phyloP scores from a whole-genome alignment of 306 rosid genomes.

The Acmispon strigosus region DNA sequence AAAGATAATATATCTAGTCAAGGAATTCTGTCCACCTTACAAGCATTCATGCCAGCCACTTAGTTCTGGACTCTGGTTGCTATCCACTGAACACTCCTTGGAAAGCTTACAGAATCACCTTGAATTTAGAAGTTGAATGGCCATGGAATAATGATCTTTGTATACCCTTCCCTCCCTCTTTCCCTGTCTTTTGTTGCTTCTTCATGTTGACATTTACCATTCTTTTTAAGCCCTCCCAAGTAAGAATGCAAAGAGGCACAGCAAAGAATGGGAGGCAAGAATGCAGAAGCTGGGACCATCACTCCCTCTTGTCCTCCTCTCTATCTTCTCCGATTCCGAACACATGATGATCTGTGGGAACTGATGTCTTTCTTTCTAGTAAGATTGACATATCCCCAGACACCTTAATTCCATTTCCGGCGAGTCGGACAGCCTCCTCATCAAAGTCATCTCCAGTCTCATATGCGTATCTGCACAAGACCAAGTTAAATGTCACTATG shows the following conservation, averaged over 20 bases:
- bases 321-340: constrained; percentile 48
- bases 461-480: constrained; percentile 47
- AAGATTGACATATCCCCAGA: constrained; percentile 43
- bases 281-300: not conserved
- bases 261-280: constrained; percentile 6
- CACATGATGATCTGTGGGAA: constrained; percentile 38
- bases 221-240: constrained; percentile 14
- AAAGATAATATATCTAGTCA: not conserved
- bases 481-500: not conserved
- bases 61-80: not conserved
- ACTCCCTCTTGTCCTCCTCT: constrained; percentile 65
- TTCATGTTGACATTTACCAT: not conserved
- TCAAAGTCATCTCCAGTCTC: constrained; percentile 60
- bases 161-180: not conserved
- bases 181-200: constrained; percentile 19
- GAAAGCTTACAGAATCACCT: constrained; percentile 11
- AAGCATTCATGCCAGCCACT: not conserved
- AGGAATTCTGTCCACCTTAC: not conserved
- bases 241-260: not conserved
- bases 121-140: constrained; percentile 16
- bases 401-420: constrained; percentile 47
- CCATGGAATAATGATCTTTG: constrained; percentile 1
- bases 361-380: constrained; percentile 45
- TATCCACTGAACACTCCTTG: not conserved
- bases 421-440: constrained; percentile 43